Percentiles rank a stretch among this genome's conserved stretches.
These are phyloP conservation scores for Arabis hirsuta DNA, from an alignment of 345 rosid species.

Conservation along the genomic window DNA sequence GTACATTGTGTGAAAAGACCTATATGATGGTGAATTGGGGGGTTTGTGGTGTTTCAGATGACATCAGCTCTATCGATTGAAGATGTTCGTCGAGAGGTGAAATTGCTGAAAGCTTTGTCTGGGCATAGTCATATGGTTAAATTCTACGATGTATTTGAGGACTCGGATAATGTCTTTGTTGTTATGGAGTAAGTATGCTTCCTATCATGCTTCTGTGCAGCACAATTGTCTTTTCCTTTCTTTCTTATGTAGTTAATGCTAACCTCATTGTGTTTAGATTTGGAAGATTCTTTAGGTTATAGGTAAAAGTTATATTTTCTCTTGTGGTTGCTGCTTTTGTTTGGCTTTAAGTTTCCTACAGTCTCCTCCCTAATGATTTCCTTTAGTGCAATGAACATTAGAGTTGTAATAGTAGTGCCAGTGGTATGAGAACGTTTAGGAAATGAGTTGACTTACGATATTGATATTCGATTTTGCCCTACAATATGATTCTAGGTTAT, in stretches of 20 bases:
- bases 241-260: neutral
- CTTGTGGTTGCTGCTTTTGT: no score
- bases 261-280: slow-evolving; percentile 12
- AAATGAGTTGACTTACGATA: no score
- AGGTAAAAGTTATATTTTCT: no score
- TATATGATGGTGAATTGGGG: neutral
- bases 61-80: slow-evolving; percentile 80
- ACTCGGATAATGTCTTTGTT: slow-evolving; percentile 72
- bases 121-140: slow-evolving; percentile 82
- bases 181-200: slow-evolving; percentile 86
- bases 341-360: no score
- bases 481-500: slow-evolving; percentile 58
- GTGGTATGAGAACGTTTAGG: no score
- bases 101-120: slow-evolving; percentile 76
- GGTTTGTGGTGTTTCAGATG: slow-evolving; percentile 65
- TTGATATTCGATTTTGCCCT: no score
- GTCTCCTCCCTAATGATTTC: neutral
- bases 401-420: slow-evolving; percentile 4
- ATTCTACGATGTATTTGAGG: slow-evolving; percentile 88
- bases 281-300: no score
- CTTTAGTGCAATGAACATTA: neutral
- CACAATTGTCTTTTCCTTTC: neutral
- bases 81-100: slow-evolving; percentile 97
- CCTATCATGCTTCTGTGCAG: slow-evolving; percentile 17
- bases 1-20: no score